Evolutionary conservation across 129 eudicot species (phyloP).

Genomic region (Apium graveolens): DNA sequence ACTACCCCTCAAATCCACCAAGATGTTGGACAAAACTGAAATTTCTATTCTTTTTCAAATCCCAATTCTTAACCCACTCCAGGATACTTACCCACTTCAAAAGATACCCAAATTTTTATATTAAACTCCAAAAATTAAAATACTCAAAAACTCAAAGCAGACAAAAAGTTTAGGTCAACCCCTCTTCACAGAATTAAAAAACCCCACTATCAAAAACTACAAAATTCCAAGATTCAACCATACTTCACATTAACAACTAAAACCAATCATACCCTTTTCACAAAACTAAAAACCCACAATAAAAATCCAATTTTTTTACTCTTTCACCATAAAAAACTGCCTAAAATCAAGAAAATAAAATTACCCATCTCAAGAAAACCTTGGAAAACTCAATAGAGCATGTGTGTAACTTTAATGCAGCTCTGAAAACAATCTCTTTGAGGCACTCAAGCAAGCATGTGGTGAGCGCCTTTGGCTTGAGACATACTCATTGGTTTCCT

Average conservation of each 20-base stretch:
- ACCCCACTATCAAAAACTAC: constrained; percentile 36
- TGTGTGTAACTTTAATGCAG: constrained; percentile 29
- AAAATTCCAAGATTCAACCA: constrained; percentile 64
- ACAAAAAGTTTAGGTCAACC: constrained; percentile 80
- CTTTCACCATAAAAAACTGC: not conserved
- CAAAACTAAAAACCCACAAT: constrained; percentile 7
- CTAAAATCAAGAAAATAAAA: not conserved
- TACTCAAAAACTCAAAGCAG: constrained; percentile 21
- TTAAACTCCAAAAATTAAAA: constrained; percentile 21
- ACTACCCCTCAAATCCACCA: constrained; percentile 17
- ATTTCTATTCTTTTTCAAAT: constrained; percentile 18
- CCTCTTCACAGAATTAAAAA: constrained; percentile 38
- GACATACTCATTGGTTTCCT: constrained; percentile 42
- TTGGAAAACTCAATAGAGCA: constrained; percentile 23
- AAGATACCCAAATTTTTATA: constrained; percentile 30
- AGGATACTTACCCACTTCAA: constrained; percentile 26
- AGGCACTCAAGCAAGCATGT: constrained; percentile 19
- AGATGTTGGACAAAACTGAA: constrained; percentile 13
- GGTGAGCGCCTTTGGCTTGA: constrained; percentile 43
- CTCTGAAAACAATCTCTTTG: constrained; percentile 25
- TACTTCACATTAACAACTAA: constrained; percentile 9
- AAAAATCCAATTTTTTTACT: not conserved
- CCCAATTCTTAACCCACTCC: constrained; percentile 20
- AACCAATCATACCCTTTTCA: constrained; percentile 20
- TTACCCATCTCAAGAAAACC: constrained; percentile 9